phyloP scores from a whole-genome alignment of 202 grass and related monocot genomes.

The Eragrostis tef region DNA sequence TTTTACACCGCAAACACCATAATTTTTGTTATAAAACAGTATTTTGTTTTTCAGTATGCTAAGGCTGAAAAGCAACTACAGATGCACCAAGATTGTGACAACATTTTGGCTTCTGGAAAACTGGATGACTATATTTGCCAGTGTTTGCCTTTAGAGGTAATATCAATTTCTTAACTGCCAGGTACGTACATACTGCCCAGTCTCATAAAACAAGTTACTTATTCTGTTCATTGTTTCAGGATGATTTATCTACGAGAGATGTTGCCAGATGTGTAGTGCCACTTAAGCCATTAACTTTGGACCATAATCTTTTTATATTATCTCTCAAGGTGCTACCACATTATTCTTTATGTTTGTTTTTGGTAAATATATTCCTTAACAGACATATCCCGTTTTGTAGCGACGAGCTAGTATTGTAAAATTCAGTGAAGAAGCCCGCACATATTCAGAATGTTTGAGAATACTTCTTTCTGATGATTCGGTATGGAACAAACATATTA shows the following conservation, averaged over 20 bases:
- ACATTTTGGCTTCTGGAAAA: constrained; percentile 14
- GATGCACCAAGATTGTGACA: constrained; percentile 8
- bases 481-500: constrained; percentile 20
- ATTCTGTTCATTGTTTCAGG: neutral
- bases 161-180: too few relatives aligned
- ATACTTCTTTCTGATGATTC: neutral
- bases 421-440: neutral
- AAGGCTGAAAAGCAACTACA: neutral
- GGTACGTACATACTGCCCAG: neutral
- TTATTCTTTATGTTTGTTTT: neutral
- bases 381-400: constrained; percentile 8
- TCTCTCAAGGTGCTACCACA: constrained; percentile 28
- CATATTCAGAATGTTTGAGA: constrained; percentile 10
- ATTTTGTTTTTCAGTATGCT: constrained; percentile 15
- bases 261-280: constrained; percentile 10
- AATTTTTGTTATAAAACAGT: too few relatives aligned
- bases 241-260: constrained; percentile 20
- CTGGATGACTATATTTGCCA: neutral
- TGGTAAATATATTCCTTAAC: neutral
- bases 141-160: too few relatives aligned
- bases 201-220: constrained; percentile 1
- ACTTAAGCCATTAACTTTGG: neutral
- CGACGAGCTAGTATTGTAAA: constrained; percentile 23
- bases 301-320: constrained; percentile 24
- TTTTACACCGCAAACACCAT: too few relatives aligned